These are phyloP conservation scores for Sugiyamaella americana DNA, from an alignment of 805 yeast genomes.

Conservation along the genomic window DNA sequence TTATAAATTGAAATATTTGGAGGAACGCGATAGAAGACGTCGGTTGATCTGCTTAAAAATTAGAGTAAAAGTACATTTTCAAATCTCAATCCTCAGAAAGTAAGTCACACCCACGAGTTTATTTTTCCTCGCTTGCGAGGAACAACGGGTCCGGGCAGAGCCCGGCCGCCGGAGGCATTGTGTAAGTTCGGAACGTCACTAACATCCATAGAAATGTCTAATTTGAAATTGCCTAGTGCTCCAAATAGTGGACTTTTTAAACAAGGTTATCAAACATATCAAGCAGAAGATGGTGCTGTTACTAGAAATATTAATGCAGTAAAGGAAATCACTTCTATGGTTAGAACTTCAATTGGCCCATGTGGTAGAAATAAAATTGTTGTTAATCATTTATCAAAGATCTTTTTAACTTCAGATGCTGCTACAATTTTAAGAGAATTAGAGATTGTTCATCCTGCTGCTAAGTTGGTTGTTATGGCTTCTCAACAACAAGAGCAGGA, in stretches of 20 bases:
- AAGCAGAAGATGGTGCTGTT: constrained; percentile 91
- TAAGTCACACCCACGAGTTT: too few species aligned
- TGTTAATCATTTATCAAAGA: constrained; percentile 79
- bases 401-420: constrained; percentile 93
- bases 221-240: constrained; percentile 77
- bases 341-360: constrained; percentile 93
- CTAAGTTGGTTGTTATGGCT: constrained; percentile 91
- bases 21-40: too few species aligned
- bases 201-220: constrained; percentile 52
- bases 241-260: constrained; percentile 93
- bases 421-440: constrained; percentile 92
- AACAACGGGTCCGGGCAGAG: background rate
- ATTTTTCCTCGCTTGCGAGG: too few species aligned
- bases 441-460: constrained; percentile 96
- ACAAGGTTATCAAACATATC: constrained; percentile 84
- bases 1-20: too few species aligned
- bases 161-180: background rate
- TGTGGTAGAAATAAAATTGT: constrained; percentile 95
- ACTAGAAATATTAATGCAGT: constrained; percentile 89
- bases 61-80: too few species aligned
- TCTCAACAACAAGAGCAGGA: constrained; percentile 94
- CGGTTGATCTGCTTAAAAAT: too few species aligned
- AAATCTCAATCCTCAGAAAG: too few species aligned
- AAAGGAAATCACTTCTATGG: constrained; percentile 85
- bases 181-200: background rate